Evolutionary conservation across 139 green algal species (phyloP).

Genomic region (Picochlorum sp.): DNA sequence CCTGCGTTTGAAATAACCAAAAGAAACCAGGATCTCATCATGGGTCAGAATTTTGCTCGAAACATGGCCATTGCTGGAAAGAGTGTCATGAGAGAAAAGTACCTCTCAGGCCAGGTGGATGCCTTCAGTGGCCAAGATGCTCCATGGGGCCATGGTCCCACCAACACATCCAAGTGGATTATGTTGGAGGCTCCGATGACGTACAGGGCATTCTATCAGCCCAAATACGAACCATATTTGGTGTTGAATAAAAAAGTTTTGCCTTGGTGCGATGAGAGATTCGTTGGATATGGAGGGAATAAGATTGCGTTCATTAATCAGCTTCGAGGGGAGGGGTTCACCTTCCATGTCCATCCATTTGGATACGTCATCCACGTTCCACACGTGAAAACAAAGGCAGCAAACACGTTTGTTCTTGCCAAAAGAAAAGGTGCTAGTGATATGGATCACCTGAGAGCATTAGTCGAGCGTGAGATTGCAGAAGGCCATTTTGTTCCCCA

Average conservation of each 20-base stretch:
- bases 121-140: constrained; percentile 13
- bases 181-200: not conserved
- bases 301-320: constrained; percentile 16
- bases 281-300: constrained; percentile 13
- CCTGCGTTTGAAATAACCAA: constrained; percentile 15
- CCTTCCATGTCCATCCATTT: constrained; percentile 16
- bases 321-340: constrained; percentile 3
- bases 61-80: constrained; percentile 4
- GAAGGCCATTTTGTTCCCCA: not conserved
- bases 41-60: constrained; percentile 15
- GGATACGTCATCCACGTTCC: constrained; percentile 11
- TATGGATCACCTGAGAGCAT: constrained; percentile 7
- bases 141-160: constrained; percentile 10
- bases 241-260: constrained; percentile 4
- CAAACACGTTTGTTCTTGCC: constrained; percentile 7
- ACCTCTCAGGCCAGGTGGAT: constrained; percentile 7
- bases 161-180: constrained; percentile 14
- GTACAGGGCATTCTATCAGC: constrained; percentile 5
- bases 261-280: constrained; percentile 9
- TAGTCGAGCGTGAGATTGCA: constrained; percentile 4
- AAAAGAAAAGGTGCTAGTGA: constrained; percentile 3
- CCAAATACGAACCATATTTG: constrained; percentile 12
- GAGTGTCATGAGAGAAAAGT: not conserved
- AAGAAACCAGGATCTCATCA: constrained; percentile 11
- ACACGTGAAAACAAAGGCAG: constrained; percentile 10